Conservation (phyloP, 371 early-diverging fungal genomes). For the Actinomortierella ambigua region DNA sequence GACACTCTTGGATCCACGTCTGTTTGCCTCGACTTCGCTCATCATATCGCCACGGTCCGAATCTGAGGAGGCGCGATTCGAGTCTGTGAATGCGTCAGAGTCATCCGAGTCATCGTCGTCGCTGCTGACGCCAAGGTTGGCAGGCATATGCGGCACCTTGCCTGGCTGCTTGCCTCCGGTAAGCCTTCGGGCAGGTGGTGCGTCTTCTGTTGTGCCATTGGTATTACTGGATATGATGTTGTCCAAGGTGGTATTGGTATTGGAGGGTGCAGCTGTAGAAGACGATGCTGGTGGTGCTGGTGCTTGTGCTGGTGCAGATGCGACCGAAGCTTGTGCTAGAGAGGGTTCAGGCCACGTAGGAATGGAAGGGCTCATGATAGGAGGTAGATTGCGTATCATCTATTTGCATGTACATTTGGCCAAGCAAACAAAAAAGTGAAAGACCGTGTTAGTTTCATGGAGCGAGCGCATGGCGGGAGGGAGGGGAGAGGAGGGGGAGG, state of each 20-base stretch:
- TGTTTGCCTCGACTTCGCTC: slow-evolving; percentile 17
- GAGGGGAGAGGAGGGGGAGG: background rate
- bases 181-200: slow-evolving; percentile 2
- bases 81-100: too few relatives aligned
- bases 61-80: slow-evolving; percentile 13
- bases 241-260: background rate
- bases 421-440: background rate
- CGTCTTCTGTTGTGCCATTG: too few relatives aligned
- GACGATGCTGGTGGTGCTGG: background rate
- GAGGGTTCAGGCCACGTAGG: slow-evolving; percentile 32
- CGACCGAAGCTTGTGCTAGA: background rate
- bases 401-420: slow-evolving; percentile 1
- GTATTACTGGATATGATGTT: background rate
- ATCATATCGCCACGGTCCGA: slow-evolving; percentile 15
- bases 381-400: slow-evolving; percentile 29
- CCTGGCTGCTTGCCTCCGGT: slow-evolving; percentile 42
- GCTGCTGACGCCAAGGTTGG: slow-evolving; percentile 14
- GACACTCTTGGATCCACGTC: slow-evolving; percentile 21
- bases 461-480: background rate
- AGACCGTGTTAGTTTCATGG: background rate
- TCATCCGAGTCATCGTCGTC: slow-evolving; percentile 29
- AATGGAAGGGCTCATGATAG: slow-evolving; percentile 32
- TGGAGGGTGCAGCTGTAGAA: background rate
- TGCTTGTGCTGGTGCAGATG: background rate
- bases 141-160: slow-evolving; percentile 27